Evolutionary conservation across 148 eudicot genomes (phyloP).

Genomic region (Euryodendron excelsum): DNA sequence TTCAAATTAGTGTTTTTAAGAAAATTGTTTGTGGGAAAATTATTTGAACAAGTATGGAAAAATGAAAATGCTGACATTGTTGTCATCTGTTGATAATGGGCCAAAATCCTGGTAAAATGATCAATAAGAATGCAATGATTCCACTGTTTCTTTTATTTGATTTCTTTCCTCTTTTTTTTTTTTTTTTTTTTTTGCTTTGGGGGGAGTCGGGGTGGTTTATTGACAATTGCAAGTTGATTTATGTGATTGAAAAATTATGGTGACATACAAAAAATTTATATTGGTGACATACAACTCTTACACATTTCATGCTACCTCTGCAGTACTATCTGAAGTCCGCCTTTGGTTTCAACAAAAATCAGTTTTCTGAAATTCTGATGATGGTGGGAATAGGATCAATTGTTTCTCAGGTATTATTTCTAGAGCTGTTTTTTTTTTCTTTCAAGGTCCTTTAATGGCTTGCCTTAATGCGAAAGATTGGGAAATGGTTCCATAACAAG

Average conservation of each 20-base stretch:
- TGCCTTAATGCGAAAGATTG: not conserved
- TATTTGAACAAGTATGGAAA: not conserved
- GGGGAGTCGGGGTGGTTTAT: not conserved
- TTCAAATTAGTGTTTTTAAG: not conserved
- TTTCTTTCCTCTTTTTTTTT: not conserved
- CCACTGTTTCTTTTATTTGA: not conserved
- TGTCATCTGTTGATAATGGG: not conserved
- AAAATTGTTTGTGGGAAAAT: not conserved
- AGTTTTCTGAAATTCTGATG: constrained; percentile 76
- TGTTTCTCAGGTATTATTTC: constrained; percentile 65
- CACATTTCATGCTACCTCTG: constrained; percentile 12
- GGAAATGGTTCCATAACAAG: not conserved
- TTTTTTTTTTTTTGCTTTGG: not conserved
- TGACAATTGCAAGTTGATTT: not conserved
- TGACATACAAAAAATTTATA: too few species aligned
- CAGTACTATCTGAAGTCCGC: constrained; percentile 89
- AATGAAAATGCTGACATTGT: not conserved
- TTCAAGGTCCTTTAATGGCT: not conserved
- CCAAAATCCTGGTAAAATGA: not conserved
- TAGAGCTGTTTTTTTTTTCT: not conserved
- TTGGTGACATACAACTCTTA: not conserved
- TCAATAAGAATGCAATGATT: too few species aligned
- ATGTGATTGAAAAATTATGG: not conserved
- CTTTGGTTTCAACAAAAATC: constrained; percentile 84
- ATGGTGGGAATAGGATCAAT: constrained; percentile 87